phyloP scores from a whole-genome alignment of 495 filamentous ascomycete species.

The Penicillium mononematosum region DNA sequence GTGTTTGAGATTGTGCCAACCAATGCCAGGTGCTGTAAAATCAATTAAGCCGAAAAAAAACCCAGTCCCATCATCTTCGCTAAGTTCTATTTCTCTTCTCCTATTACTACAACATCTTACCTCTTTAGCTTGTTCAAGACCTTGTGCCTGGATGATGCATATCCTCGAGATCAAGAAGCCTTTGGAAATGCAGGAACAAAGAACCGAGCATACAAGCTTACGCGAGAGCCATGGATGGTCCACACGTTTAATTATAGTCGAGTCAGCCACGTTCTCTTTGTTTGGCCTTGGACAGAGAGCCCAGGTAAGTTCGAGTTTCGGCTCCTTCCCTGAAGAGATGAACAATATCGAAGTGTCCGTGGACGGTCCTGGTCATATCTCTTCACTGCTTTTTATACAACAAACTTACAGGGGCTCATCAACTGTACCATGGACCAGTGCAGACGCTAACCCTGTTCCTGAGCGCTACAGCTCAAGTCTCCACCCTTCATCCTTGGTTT shows the following conservation, averaged over 20 bases:
- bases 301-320: not conserved
- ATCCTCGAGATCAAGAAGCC: not conserved
- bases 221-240: not conserved
- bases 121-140: not conserved
- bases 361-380: not conserved
- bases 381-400: not conserved
- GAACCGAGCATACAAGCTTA: not conserved
- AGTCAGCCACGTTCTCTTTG: slow-evolving; percentile 7
- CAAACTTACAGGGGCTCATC: slow-evolving; percentile 13
- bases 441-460: slow-evolving; percentile 44
- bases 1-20: slow-evolving; percentile 14
- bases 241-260: not conserved
- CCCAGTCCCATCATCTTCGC: not conserved
- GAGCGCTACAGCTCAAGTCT: slow-evolving; percentile 19
- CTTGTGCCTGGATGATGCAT: slow-evolving; percentile 7
- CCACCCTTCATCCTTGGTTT: slow-evolving; percentile 13
- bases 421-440: slow-evolving; percentile 16
- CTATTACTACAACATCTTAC: not conserved
- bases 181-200: not conserved
- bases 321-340: not conserved
- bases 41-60: not conserved
- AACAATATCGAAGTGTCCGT: not conserved
- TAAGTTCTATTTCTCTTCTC: not conserved
- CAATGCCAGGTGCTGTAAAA: not conserved
- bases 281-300: not conserved